Evolutionary conservation across 176 grass and related monocot species (phyloP), one percentile per base, ranked within the genome.

Genomic region (Raddia guianensis): DNA sequence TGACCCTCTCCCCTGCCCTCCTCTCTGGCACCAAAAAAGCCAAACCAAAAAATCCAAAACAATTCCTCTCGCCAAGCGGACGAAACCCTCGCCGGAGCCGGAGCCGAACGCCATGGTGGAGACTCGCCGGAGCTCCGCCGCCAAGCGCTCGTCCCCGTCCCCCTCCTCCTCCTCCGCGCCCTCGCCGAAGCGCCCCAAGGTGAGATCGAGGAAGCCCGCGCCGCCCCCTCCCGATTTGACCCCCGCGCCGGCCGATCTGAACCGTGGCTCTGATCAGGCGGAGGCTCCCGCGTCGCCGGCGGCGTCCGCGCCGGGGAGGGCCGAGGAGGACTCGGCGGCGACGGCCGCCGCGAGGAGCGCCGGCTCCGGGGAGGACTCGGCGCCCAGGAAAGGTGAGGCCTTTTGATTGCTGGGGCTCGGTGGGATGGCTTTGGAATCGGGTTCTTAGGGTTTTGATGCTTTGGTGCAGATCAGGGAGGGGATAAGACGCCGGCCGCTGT

Each of bases 121-220:
- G 86, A 99, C 97, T 72, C 85, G 97, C 82, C 97, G 97, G 74
- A 96, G 93, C 87, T 99, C 93, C 70, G 85, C 88, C 12, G 72
- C 73, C 63, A 94, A 87, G 86, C 89, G 75, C 44, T 66, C 90
- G 12, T 21, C 83, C 44, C 63, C 92, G 15, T 78, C 87, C 2
- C 65, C 88, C 5, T 82, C 90, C 6, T 84, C 92, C 33, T 75
- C 90, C 9, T 87, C 92, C 10, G 78, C 86, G 16, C 87, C 90
- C 69, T 27, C 81, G 6, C 80, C 87, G 9, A 99, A 99, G 86
- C 90, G 97, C 11, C 59, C 84, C 63, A 99, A 99, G 97, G 97
- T 99, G 84, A 84, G 96, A 79, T 59, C 86, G 71, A 68, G 49
- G 46, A 77, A 72, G 79, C 43, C 60, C 8, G 32, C 32, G 73